Evolutionary conservation across 1,139 yeast genomes (phyloP), one percentile per base, ranked within the genome.

Genomic region (Candida dubliniensis): DNA sequence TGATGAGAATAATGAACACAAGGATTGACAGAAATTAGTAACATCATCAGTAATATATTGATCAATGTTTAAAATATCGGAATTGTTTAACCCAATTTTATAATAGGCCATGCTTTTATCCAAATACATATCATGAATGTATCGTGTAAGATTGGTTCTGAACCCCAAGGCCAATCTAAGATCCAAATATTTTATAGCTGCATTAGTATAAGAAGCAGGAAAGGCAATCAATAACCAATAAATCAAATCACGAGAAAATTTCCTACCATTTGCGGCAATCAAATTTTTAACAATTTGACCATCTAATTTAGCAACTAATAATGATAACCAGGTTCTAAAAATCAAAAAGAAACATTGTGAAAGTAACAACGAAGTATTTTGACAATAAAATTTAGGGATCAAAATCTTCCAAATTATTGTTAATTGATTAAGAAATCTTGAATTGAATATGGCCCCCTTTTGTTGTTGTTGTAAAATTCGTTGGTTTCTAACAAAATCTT

Each of bases 201-300:
- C 87, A 64, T 91, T 91, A 18, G 96, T 87, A 61, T 89, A 91
- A 2, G 95, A 84, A 0, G 97, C 96, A 1, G 97, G 98, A 52
- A 90, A 82, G 1, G 97, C 97, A 60, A 91, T 82, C 50, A 87
- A 68, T 48, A 91, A 77, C 97, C 97, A 91, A 63, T 87, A 86
- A 10, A 81, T 76, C 62, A 91, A 71, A 59, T 91, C 96, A 51
- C 88, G 73, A 36, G 83, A 61, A 56, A 91, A 90, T 48, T 84
- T 84, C 52, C 72, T 78, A 7, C 93, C 90, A 54, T 86, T 82
- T 12, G 90, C 91, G 30, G 91, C 86, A 56, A 91, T 89, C 60
- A 91, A 78, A 62, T 90, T 95, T 60, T 88, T 84, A 38, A 90
- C 96, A 43, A 91, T 86, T 60, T 87, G 93, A 58, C 97, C 97